Conservation (phyloP, 225 moss, liverwort and hornwort genomes). For the Ulota crispa region DNA sequence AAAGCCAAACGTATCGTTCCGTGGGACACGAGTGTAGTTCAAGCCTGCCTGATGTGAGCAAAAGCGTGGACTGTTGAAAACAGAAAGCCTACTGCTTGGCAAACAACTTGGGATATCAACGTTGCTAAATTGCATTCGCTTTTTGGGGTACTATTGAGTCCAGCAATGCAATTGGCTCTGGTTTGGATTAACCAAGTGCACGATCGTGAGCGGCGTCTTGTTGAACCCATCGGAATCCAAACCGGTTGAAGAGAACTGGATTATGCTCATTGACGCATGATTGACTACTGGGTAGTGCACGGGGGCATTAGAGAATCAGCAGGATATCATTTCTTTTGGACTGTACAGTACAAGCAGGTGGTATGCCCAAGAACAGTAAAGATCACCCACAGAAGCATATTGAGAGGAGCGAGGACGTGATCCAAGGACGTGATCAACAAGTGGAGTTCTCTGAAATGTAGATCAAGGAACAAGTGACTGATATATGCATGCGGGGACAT, state of each 20-base stretch:
- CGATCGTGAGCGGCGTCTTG: background rate
- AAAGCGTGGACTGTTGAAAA: background rate
- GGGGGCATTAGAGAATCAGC: background rate
- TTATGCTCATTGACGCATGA: background rate
- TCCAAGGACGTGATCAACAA: background rate
- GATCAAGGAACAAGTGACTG: background rate
- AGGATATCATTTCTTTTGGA: background rate
- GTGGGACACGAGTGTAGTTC: background rate
- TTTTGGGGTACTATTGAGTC: background rate
- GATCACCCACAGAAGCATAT: too few relatives aligned
- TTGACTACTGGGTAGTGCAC: background rate
- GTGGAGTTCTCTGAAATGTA: background rate
- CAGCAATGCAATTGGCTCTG: background rate
- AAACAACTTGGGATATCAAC: background rate
- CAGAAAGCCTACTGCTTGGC: background rate
- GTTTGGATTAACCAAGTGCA: background rate
- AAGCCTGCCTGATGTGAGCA: background rate
- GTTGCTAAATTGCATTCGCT: background rate
- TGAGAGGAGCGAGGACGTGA: too few relatives aligned
- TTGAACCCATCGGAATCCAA: too few relatives aligned
- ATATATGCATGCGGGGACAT: background rate
- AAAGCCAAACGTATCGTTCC: background rate
- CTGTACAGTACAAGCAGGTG: background rate
- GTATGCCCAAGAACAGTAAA: background rate
- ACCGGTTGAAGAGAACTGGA: background rate